These are phyloP conservation scores for Ophiostoma australiae DNA, from an alignment of 2,329 filamentous ascomycete genomes.

Conservation along the genomic window DNA sequence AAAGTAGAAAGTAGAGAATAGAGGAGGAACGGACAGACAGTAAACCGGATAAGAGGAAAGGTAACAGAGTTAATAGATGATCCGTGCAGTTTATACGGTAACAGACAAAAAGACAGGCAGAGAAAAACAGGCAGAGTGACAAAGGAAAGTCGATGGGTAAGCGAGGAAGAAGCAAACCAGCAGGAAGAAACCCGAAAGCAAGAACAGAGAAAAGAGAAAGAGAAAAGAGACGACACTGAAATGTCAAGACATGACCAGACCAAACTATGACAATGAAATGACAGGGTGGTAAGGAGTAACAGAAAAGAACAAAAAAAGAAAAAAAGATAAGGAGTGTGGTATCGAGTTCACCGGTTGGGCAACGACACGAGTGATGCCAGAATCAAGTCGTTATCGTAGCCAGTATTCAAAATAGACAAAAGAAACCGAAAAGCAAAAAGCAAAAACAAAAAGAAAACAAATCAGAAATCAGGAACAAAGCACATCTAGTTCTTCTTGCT, in stretches of 20 bases:
- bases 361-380: conserved; percentile 13
- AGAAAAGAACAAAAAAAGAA: not conserved
- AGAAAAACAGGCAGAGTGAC: not conserved
- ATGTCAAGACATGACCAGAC: conserved; percentile 12
- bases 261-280: conserved; percentile 13
- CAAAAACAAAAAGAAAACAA: conserved; percentile 13
- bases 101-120: not conserved
- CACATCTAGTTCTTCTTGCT: conserved; percentile 50
- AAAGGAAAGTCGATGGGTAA: not conserved
- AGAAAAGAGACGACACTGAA: not conserved
- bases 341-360: conserved; percentile 16
- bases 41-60: not conserved
- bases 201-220: not conserved
- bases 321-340: conserved; percentile 4
- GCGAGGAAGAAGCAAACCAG: not conserved
- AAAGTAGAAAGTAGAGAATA: not conserved
- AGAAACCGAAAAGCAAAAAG: not conserved
- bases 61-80: conserved; percentile 9
- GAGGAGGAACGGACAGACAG: not conserved
- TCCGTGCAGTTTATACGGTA: not conserved
- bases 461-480: not conserved
- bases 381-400: conserved; percentile 16
- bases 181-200: too few relatives aligned
- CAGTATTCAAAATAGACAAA: conserved; percentile 7
- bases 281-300: not conserved